Conservation (phyloP, 2,329 filamentous ascomycete species). For the Alternaria sp. region DNA sequence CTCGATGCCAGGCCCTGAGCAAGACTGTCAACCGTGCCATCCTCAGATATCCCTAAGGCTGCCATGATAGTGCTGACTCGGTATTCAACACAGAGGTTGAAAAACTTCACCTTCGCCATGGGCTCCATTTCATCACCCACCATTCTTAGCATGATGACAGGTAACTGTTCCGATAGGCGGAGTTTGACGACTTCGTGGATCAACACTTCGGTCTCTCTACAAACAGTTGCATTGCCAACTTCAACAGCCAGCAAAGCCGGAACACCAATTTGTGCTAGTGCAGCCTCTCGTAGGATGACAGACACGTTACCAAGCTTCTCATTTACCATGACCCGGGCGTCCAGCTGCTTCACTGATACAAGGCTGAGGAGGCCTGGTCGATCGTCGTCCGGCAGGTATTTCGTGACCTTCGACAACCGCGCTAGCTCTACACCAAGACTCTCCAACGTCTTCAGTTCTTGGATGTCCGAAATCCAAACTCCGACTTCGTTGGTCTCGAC, state of each 20-base stretch:
- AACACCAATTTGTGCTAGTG: conserved; percentile 72
- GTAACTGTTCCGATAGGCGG: conserved; percentile 54
- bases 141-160: conserved; percentile 85
- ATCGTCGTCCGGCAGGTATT: conserved; percentile 96
- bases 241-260: conserved; percentile 85
- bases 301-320: conserved; percentile 71
- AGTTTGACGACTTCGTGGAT: conserved; percentile 67
- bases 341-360: conserved; percentile 69
- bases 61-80: conserved; percentile 84
- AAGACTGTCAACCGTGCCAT: conserved; percentile 70
- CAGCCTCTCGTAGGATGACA: conserved; percentile 32
- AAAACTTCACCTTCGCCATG: conserved; percentile 84
- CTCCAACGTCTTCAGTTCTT: conserved; percentile 72
- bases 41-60: conserved; percentile 73
- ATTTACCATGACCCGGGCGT: conserved; percentile 69
- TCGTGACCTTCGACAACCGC: conserved; percentile 85
- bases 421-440: conserved; percentile 79
- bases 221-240: conserved; percentile 68
- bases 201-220: conserved; percentile 76
- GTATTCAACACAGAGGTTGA: conserved; percentile 87
- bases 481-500: conserved; percentile 71
- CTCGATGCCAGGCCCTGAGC: conserved; percentile 80
- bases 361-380: conserved; percentile 86
- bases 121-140: conserved; percentile 96
- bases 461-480: conserved; percentile 67